Percentiles rank a stretch among this genome's conserved stretches.
These are phyloP conservation scores for Candida smagusa DNA, from an alignment of 1,139 yeast genomes.

Conservation along the genomic window DNA sequence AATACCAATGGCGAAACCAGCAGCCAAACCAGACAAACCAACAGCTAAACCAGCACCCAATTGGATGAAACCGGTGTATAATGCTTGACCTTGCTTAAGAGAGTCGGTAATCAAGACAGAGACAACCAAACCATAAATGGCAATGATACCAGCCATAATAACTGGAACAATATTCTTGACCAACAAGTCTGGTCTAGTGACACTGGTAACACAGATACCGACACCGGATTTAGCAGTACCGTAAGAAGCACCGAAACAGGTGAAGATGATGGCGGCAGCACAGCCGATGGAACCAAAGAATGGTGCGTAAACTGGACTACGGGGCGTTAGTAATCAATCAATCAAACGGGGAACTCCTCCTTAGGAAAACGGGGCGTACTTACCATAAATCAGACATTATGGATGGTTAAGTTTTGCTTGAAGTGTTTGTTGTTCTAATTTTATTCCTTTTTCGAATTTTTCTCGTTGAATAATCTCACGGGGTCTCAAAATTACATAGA, in stretches of 20 bases:
- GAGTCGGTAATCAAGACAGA: slow-evolving; percentile 92
- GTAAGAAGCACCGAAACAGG: slow-evolving; percentile 98
- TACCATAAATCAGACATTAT: slow-evolving; percentile 58
- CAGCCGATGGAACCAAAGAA: slow-evolving; percentile 98
- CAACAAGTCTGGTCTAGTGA: slow-evolving; percentile 91
- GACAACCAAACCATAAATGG: slow-evolving; percentile 97
- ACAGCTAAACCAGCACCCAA: slow-evolving; percentile 98
- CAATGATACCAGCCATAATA: slow-evolving; percentile 99
- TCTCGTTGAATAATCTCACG: slow-evolving; percentile 6
- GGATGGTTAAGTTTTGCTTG: slow-evolving; percentile 6
- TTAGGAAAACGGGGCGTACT: slow-evolving; percentile 19
- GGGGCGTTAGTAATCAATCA: slow-evolving; percentile 4
- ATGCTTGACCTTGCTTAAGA: slow-evolving; percentile 85
- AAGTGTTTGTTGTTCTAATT: slow-evolving; percentile 7
- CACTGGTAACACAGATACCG: slow-evolving; percentile 98
- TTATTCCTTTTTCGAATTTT: slow-evolving; percentile 2
- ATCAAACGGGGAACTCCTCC: neutral
- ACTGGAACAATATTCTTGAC: slow-evolving; percentile 93
- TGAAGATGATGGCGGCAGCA: slow-evolving; percentile 97
- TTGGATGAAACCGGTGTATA: slow-evolving; percentile 97
- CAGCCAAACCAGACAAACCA: slow-evolving; percentile 95
- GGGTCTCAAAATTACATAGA: slow-evolving; percentile 5
- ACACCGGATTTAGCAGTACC: slow-evolving; percentile 99
- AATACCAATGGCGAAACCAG: slow-evolving; percentile 97
- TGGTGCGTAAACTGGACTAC: slow-evolving; percentile 81